These are phyloP conservation scores for Calamus simplicifolius DNA, from an alignment of 176 grass and related monocot species.

Conservation along the genomic window DNA sequence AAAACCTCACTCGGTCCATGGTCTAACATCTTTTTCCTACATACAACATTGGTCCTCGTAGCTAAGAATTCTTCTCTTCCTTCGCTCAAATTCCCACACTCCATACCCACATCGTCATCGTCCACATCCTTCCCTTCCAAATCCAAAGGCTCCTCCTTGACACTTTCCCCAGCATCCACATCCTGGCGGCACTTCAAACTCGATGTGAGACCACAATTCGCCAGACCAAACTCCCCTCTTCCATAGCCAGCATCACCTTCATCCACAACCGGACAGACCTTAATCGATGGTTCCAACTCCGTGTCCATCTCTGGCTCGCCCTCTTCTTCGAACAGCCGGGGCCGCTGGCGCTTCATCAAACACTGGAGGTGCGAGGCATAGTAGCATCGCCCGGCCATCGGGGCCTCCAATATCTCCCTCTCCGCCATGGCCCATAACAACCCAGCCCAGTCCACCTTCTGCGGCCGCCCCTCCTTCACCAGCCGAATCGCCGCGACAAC, in stretches of 20 bases:
- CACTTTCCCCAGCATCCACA: constrained; percentile 18
- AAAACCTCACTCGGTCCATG: constrained; percentile 28
- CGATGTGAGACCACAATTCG: constrained; percentile 27
- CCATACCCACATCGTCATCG: constrained; percentile 35
- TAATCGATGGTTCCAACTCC: too few relatives aligned
- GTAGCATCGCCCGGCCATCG: constrained; percentile 45
- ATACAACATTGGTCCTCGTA: constrained; percentile 36
- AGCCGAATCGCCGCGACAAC: constrained; percentile 39
- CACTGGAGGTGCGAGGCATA: constrained; percentile 65
- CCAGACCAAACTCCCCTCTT: constrained; percentile 15
- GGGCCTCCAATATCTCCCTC: constrained; percentile 64
- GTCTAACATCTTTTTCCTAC: constrained; percentile 41
- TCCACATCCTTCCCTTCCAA: constrained; percentile 26
- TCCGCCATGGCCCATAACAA: constrained; percentile 79
- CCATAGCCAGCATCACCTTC: constrained; percentile 19
- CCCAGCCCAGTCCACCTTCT: constrained; percentile 73
- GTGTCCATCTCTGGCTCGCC: not conserved
- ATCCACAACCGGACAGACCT: constrained; percentile 5
- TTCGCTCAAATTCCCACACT: constrained; percentile 78
- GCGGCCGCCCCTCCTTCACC: constrained; percentile 53
- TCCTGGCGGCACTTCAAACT: constrained; percentile 30
- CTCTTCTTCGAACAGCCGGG: constrained; percentile 23
- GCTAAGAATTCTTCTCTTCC: constrained; percentile 57
- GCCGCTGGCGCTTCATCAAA: constrained; percentile 50
- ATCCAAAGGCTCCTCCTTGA: constrained; percentile 41